Conservation (phyloP, 345 rosid species). For the Leavenworthia alabamica region DNA sequence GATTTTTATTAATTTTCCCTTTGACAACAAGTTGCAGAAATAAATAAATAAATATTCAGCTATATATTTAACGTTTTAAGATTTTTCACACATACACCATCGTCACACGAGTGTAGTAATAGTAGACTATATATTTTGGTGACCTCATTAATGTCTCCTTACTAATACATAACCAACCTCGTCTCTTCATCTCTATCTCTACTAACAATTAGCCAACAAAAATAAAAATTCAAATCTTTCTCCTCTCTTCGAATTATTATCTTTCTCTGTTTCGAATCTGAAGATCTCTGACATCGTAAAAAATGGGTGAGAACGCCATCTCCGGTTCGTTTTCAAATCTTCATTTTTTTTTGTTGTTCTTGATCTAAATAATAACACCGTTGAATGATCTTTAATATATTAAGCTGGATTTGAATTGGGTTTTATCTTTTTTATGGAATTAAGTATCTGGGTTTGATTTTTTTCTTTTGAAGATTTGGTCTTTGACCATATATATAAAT, state of each 20-base stretch:
- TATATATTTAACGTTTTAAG: no score
- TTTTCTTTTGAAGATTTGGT: conserved; percentile 17
- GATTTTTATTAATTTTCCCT: neutral
- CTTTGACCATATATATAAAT: neutral
- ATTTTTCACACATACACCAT: neutral
- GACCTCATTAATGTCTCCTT: conserved; percentile 9
- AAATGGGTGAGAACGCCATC: conserved; percentile 40
- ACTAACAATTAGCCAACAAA: neutral
- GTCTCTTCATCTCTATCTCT: conserved; percentile 25
- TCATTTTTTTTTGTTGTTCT: conserved; percentile 5
- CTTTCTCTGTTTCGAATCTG: conserved; percentile 16
- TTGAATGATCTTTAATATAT: neutral
- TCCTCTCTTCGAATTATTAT: neutral
- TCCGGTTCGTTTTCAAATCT: conserved; percentile 32
- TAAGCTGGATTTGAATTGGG: conserved; percentile 11
- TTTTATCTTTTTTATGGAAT: neutral
- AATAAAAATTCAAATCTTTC: neutral
- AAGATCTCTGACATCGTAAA: conserved; percentile 3
- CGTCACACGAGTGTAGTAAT: conserved; percentile 1
- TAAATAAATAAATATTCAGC: neutral
- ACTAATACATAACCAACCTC: conserved; percentile 27
- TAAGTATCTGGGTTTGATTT: conserved; percentile 16
- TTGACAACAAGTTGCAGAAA: neutral
- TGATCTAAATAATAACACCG: conserved; percentile 9
- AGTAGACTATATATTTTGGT: neutral